Percentiles rank a stretch among this genome's conserved stretches.
phyloP scores from a whole-genome alignment of 2,329 filamentous ascomycete genomes.

The Trichoderma atrobrunneum region DNA sequence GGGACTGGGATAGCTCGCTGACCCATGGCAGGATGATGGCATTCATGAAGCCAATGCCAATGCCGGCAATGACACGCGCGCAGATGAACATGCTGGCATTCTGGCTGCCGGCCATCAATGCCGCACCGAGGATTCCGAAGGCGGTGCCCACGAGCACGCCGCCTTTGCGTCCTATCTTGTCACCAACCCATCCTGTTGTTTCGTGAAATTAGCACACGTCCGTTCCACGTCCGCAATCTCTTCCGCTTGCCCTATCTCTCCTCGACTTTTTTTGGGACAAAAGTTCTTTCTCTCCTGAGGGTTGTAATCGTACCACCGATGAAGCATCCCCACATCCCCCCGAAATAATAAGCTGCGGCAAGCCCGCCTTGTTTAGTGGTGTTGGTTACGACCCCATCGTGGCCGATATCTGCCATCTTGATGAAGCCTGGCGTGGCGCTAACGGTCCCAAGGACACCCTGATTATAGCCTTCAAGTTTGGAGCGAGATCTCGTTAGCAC shows the following conservation, averaged over 20 bases:
- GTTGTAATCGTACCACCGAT: slow-evolving; percentile 33
- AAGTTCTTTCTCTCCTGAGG: not conserved
- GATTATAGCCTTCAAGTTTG: slow-evolving; percentile 45
- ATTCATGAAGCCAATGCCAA: slow-evolving; percentile 51
- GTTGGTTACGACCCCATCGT: slow-evolving; percentile 46
- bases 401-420: slow-evolving; percentile 44
- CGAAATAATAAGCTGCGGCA: slow-evolving; percentile 52
- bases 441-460: slow-evolving; percentile 53
- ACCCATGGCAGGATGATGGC: slow-evolving; percentile 49
- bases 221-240: not conserved
- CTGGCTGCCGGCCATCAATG: slow-evolving; percentile 44
- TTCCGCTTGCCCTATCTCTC: not conserved
- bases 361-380: slow-evolving; percentile 50
- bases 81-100: slow-evolving; percentile 48
- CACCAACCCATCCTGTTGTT: slow-evolving; percentile 42
- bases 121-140: slow-evolving; percentile 49
- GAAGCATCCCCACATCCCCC: slow-evolving; percentile 50
- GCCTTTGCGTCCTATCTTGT: slow-evolving; percentile 48
- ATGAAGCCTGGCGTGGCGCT: slow-evolving; percentile 43
- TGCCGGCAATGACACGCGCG: slow-evolving; percentile 48
- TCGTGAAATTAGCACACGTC: not conserved
- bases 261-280: not conserved
- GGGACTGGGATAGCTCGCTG: slow-evolving; percentile 46
- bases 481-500: slow-evolving; percentile 12
- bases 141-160: slow-evolving; percentile 46